Evolutionary conservation across 2,329 filamentous ascomycete species (phyloP).

Genomic region (Dryadomyces quercivorus): DNA sequence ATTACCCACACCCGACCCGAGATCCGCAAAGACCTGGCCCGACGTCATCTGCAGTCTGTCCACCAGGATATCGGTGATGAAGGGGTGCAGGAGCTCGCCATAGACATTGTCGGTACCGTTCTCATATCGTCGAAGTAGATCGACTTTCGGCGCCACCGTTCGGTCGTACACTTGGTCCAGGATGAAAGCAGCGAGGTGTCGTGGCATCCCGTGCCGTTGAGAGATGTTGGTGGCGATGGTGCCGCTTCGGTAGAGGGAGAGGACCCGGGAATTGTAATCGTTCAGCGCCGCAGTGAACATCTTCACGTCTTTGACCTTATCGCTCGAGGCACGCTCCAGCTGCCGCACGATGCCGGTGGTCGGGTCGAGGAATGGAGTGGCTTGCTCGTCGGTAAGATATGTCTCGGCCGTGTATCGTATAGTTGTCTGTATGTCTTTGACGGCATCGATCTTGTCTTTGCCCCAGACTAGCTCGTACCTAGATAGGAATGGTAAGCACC

Average conservation of each 20-base stretch:
- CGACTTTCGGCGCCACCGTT: constrained; percentile 80
- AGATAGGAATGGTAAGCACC: background rate
- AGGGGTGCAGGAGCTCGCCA: constrained; percentile 77
- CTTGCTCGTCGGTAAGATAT: constrained; percentile 63
- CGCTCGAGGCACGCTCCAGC: constrained; percentile 61
- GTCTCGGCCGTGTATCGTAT: constrained; percentile 58
- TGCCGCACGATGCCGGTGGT: constrained; percentile 63
- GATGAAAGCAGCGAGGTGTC: constrained; percentile 67
- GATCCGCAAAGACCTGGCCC: constrained; percentile 79
- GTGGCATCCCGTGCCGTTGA: constrained; percentile 53
- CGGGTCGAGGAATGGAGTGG: constrained; percentile 56
- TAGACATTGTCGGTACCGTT: constrained; percentile 91
- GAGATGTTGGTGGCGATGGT: constrained; percentile 62
- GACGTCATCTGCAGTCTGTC: constrained; percentile 66
- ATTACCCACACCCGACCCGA: constrained; percentile 93
- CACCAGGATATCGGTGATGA: constrained; percentile 71
- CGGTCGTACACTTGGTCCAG: constrained; percentile 82
- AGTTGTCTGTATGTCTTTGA: constrained; percentile 59
- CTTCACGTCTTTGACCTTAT: constrained; percentile 47
- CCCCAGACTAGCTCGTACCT: constrained; percentile 67
- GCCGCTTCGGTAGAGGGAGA: constrained; percentile 53
- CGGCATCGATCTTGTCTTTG: constrained; percentile 66
- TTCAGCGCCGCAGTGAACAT: constrained; percentile 63
- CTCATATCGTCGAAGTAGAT: constrained; percentile 72
- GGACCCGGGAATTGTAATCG: constrained; percentile 65